These are phyloP conservation scores for Talaromyces sp. DNA, from an alignment of 2,329 filamentous ascomycete genomes.

Conservation along the genomic window DNA sequence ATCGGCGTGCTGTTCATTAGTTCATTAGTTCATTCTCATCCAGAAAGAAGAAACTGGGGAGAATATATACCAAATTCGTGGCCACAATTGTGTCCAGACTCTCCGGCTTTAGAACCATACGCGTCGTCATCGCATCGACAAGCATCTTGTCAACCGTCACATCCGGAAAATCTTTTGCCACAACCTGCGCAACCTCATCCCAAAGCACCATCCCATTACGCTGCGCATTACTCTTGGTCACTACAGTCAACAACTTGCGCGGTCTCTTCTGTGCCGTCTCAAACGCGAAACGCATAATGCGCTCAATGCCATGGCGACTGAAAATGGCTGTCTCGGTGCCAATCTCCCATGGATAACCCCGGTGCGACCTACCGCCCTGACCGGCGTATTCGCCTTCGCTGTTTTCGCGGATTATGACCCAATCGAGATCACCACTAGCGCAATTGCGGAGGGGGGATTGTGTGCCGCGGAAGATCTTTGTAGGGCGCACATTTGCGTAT, in stretches of 20 bases:
- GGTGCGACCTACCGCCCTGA: conserved; percentile 53
- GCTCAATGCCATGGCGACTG: conserved; percentile 50
- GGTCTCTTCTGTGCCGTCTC: conserved; percentile 49
- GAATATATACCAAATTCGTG: conserved; percentile 44
- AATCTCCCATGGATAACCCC: conserved; percentile 51
- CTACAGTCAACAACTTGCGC: conserved; percentile 51
- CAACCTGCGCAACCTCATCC: conserved; percentile 51
- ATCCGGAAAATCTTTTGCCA: conserved; percentile 50
- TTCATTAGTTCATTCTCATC: background rate
- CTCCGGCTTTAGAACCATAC: conserved; percentile 53
- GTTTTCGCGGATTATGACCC: conserved; percentile 56
- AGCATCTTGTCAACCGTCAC: conserved; percentile 55
- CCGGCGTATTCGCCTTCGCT: conserved; percentile 56
- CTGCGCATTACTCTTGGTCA: conserved; percentile 57
- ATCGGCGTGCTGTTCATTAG: conserved; percentile 49
- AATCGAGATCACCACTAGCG: conserved; percentile 51
- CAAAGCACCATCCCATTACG: conserved; percentile 56
- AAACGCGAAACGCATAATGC: conserved; percentile 54
- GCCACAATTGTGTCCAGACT: conserved; percentile 54
- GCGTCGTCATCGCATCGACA: conserved; percentile 56
- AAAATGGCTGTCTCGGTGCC: conserved; percentile 55
- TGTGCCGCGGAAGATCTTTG: conserved; percentile 52
- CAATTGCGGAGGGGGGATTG: conserved; percentile 49
- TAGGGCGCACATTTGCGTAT: conserved; percentile 57
- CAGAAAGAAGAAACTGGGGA: too few relatives aligned